Base-by-base conservation (phyloP, 2,329 filamentous ascomycete genomes). In the Clonostachys byssicola region DNA sequence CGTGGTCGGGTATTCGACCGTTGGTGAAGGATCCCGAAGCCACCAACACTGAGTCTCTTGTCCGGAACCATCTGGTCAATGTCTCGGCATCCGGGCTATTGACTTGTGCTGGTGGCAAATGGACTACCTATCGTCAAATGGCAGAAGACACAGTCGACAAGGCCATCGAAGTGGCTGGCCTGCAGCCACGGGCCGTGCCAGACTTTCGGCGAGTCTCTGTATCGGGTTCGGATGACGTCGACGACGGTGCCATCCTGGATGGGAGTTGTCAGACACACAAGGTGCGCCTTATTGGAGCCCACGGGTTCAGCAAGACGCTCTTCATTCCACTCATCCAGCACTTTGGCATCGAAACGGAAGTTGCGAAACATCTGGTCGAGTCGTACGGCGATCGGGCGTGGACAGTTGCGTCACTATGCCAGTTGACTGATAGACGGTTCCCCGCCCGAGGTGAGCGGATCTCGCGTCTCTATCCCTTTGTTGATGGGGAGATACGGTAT, bases 241-340 rank as follows among this genome's bases (percentile, higher is more conserved):
- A 89, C 58, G 89, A 92, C 58, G 82, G 81, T 51, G 85, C 87
- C 48, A 77, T 69, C 47, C 63, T 74, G 6, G 61, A 74, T 50
- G 89, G 90, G 40, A 77, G 74, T 42, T 95, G 90, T 70, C 88
- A 92, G 63, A 95, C 90, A 3, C 89, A 94, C 65, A 82, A 86
- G 57, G 85, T 95, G 46, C 85, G 88, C 47, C 75, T 95, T 34
- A 76, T 94, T 49, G 90, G 90, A 56, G 88, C 90, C 12, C 90
- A 95, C 63, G 89, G 90, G 47, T 95, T 85, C 73, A 91, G 86
- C 66, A 91, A 91, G 68, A 78, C 91, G 2, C 82, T 96, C 20
- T 96, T 96, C 72, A 96, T 96, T 75, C 92, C 92, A 67, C 74
- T 96, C 35, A 94, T 96, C 61, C 91, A 96, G 67, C 89, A 95